A percentile compares a stretch with the other conserved stretches of the same genome.
phyloP scores from a whole-genome alignment of 2,329 filamentous ascomycete species.

The Diaporthe sp. region DNA sequence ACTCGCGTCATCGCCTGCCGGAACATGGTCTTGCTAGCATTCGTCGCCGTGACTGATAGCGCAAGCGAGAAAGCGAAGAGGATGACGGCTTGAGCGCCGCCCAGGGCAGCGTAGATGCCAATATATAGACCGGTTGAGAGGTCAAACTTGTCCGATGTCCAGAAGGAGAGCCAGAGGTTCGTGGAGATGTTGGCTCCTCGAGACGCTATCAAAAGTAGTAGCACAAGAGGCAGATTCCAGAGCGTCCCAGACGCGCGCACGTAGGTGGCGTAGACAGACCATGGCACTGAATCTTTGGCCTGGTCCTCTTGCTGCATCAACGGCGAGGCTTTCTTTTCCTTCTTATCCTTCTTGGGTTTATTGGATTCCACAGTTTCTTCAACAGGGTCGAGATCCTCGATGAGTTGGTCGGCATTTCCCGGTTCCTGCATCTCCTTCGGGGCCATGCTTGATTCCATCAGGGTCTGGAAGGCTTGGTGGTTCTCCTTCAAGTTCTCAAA shows the following conservation, averaged over 20 bases:
- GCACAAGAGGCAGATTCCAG: slow-evolving; percentile 75
- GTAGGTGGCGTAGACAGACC: slow-evolving; percentile 84
- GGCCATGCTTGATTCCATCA: slow-evolving; percentile 87
- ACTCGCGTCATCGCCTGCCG: slow-evolving; percentile 84
- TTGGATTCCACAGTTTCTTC: slow-evolving; percentile 44
- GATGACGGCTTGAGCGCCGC: slow-evolving; percentile 77
- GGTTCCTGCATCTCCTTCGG: slow-evolving; percentile 75
- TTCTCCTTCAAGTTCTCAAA: slow-evolving; percentile 75
- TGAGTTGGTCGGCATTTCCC: slow-evolving; percentile 56
- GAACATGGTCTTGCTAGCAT: slow-evolving; percentile 85
- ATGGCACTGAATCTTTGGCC: slow-evolving; percentile 82
- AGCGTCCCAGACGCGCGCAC: slow-evolving; percentile 81
- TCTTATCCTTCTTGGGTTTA: slow-evolving; percentile 46
- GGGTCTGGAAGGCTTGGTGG: slow-evolving; percentile 78
- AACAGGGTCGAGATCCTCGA: neutral
- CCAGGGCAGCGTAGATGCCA: slow-evolving; percentile 79
- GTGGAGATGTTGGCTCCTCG: slow-evolving; percentile 91
- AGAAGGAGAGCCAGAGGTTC: slow-evolving; percentile 93
- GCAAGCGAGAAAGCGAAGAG: slow-evolving; percentile 87
- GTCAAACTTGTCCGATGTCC: slow-evolving; percentile 84
- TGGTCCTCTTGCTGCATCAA: slow-evolving; percentile 82
- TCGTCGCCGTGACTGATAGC: slow-evolving; percentile 84
- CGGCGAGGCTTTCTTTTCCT: slow-evolving; percentile 40
- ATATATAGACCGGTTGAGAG: slow-evolving; percentile 80
- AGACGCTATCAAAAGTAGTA: slow-evolving; percentile 75